A percentile compares a stretch with the other conserved stretches of the same genome.
Evolutionary conservation across 2,329 filamentous ascomycete genomes (phyloP).

Genomic region (Botrytis tulipae): DNA sequence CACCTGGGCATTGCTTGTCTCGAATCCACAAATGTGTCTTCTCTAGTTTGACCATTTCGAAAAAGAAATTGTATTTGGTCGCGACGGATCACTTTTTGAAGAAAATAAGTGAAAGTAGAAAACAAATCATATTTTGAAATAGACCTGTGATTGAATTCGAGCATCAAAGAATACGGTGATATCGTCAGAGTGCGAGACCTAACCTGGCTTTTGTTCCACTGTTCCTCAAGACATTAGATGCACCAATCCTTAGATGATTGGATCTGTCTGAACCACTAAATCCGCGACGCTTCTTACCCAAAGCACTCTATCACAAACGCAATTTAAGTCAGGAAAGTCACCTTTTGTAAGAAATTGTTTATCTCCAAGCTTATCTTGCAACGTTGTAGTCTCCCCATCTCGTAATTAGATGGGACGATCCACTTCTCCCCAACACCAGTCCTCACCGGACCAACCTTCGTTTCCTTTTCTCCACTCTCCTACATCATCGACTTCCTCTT

Average conservation of each 20-base stretch:
- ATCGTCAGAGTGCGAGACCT: background rate
- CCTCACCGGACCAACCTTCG: conserved; percentile 25
- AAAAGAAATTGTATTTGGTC: background rate
- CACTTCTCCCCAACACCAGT: conserved; percentile 30
- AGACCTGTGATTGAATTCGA: background rate
- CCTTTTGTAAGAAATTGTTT: background rate
- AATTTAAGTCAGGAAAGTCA: background rate
- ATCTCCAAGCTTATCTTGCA: background rate
- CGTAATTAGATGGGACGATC: background rate
- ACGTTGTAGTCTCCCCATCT: background rate
- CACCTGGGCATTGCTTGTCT: background rate
- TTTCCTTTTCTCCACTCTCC: conserved; percentile 27
- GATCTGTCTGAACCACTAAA: background rate
- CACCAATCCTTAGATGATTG: background rate
- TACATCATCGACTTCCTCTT: conserved; percentile 32
- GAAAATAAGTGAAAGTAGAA: background rate
- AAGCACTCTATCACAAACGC: background rate
- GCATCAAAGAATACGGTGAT: background rate
- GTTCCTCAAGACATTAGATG: background rate
- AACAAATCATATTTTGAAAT: background rate
- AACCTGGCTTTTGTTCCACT: background rate
- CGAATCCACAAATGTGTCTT: no score
- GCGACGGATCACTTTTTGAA: background rate
- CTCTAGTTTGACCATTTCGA: background rate
- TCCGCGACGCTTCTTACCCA: background rate